Conservation (phyloP, 164 flowering plant species). For the Cinnamomum chago region DNA sequence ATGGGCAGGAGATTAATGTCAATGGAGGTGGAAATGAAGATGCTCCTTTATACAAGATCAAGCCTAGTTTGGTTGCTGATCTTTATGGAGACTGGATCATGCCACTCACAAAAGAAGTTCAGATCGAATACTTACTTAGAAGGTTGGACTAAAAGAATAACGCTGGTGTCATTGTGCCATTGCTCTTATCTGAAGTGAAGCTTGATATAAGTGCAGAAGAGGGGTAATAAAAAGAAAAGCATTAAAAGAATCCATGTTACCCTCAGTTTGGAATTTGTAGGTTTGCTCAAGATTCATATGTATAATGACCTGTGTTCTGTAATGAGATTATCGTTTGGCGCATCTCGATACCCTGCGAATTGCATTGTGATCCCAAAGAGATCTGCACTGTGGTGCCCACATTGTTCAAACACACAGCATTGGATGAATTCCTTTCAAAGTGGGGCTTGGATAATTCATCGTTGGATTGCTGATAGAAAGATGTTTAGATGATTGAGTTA, state of each 20-base stretch:
- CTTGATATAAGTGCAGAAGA: neutral
- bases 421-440: too few relatives aligned
- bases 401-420: too few relatives aligned
- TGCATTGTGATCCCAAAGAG: too few relatives aligned
- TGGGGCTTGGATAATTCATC: too few relatives aligned
- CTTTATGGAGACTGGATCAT: constrained; percentile 91
- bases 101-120: constrained; percentile 94
- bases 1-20: constrained; percentile 54
- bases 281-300: neutral
- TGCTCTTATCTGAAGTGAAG: neutral
- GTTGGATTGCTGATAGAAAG: too few relatives aligned
- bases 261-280: neutral
- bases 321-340: too few relatives aligned
- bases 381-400: too few relatives aligned
- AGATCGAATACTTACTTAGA: constrained; percentile 69
- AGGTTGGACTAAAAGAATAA: constrained; percentile 56
- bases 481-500: too few relatives aligned
- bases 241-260: too few relatives aligned
- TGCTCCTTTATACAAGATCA: constrained; percentile 65
- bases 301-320: too few relatives aligned
- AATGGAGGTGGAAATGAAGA: constrained; percentile 20
- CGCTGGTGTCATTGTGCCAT: neutral
- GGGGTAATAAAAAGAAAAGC: neutral
- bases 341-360: too few relatives aligned
- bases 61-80: constrained; percentile 71